phyloP scores from a whole-genome alignment of 331 rosid genomes.

The Quercus tomentella region DNA sequence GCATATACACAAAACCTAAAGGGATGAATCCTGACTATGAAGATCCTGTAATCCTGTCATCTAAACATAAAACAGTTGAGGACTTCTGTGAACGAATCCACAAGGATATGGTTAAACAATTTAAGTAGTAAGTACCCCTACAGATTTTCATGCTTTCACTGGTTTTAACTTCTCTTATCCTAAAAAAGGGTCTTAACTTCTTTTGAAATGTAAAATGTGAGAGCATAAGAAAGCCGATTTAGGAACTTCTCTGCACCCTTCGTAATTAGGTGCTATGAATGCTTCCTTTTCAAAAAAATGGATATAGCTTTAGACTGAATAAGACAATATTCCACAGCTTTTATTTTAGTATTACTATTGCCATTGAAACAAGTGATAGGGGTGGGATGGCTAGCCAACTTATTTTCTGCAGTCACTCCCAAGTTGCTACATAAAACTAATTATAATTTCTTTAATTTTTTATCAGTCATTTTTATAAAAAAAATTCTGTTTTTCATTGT shows the following conservation, averaged over 20 bases:
- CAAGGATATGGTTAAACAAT: conserved; percentile 92
- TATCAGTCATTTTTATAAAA: background rate
- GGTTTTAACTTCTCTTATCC: background rate
- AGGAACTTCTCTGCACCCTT: background rate
- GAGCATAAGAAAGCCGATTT: background rate
- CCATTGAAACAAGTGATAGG: background rate
- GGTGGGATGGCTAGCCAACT: background rate
- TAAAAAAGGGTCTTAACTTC: background rate
- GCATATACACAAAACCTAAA: conserved; percentile 92
- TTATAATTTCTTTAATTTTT: background rate
- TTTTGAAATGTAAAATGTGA: background rate
- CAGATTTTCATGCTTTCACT: background rate
- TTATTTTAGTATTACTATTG: background rate
- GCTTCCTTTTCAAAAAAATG: background rate
- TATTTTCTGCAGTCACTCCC: background rate
- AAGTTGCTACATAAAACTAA: background rate
- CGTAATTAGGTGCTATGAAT: background rate
- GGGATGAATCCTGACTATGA: conserved; percentile 99
- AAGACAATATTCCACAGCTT: background rate
- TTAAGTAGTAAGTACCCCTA: conserved; percentile 70
- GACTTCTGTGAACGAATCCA: conserved; percentile 90
- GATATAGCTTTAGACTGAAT: background rate
- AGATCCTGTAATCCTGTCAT: conserved; percentile 95
- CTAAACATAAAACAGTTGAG: conserved; percentile 81
- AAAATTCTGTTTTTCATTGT: background rate